Percentiles rank a stretch among this genome's conserved stretches.
Evolutionary conservation across 2,329 filamentous ascomycete genomes (phyloP).

Genomic region (Xylaria sp.): DNA sequence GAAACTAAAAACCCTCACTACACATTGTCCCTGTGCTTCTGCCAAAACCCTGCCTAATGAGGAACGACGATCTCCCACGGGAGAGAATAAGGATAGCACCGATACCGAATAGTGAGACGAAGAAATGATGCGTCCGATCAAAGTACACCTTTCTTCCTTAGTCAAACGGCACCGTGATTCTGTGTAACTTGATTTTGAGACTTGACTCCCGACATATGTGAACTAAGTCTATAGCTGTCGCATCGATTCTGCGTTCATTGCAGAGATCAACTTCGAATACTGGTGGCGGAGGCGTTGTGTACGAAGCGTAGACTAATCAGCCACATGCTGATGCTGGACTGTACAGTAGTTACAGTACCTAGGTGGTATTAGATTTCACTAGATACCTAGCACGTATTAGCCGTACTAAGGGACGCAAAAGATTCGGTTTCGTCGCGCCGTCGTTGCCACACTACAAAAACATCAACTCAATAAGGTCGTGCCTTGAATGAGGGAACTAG

Average conservation of each 20-base stretch:
- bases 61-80: constrained; percentile 11
- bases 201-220: background rate
- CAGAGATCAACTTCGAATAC: background rate
- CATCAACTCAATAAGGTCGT: background rate
- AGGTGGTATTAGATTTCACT: no score
- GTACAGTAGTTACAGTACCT: no score
- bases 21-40: constrained; percentile 9
- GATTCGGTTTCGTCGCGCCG: no score
- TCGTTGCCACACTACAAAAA: background rate
- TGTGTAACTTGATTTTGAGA: background rate
- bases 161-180: background rate
- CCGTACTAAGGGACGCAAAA: background rate
- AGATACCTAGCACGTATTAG: background rate
- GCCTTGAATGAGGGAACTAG: background rate
- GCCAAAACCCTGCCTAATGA: constrained; percentile 16
- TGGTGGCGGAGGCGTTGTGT: background rate
- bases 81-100: constrained; percentile 13
- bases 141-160: background rate
- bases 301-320: no score
- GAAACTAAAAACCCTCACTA: constrained; percentile 22
- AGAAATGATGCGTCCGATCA: constrained; percentile 22
- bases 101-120: constrained; percentile 20
- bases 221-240: background rate
- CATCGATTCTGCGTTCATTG: background rate
- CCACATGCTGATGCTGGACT: no score